Conservation (phyloP, 2,329 filamentous ascomycete genomes). For the Myotisia sp. region DNA sequence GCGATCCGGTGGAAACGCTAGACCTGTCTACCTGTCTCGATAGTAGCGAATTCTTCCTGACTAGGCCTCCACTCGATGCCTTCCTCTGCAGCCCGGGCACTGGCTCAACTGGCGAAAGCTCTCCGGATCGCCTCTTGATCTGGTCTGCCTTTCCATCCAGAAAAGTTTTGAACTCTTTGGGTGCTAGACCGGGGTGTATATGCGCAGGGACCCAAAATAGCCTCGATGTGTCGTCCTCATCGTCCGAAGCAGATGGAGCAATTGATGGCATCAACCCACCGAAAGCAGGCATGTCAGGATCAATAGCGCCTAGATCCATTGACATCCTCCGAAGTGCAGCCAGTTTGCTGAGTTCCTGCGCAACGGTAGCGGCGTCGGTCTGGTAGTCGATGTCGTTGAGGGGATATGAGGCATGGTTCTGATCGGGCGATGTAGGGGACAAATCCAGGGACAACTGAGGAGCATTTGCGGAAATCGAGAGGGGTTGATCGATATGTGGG, state of each 20-base stretch:
- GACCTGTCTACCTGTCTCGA: constrained; percentile 77
- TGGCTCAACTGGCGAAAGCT: constrained; percentile 48
- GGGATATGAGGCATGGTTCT: constrained; percentile 49
- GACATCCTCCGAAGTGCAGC: constrained; percentile 85
- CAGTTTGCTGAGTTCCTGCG: constrained; percentile 81
- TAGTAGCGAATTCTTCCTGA: constrained; percentile 88
- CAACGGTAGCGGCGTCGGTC: constrained; percentile 74
- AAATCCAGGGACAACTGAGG: constrained; percentile 39
- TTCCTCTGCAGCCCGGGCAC: constrained; percentile 39
- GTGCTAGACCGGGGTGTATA: constrained; percentile 85
- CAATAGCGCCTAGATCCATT: constrained; percentile 64
- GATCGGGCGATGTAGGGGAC: constrained; percentile 39
- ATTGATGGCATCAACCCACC: constrained; percentile 29
- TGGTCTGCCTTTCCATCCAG: constrained; percentile 84
- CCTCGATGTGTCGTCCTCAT: constrained; percentile 76
- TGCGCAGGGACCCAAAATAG: constrained; percentile 92
- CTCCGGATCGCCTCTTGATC: constrained; percentile 71
- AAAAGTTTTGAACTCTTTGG: constrained; percentile 92
- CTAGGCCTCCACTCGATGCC: constrained; percentile 45
- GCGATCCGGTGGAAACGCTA: constrained; percentile 22
- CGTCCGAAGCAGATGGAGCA: constrained; percentile 34
- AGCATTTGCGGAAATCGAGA: constrained; percentile 20
- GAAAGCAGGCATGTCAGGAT: constrained; percentile 41
- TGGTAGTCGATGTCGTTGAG: constrained; percentile 81
- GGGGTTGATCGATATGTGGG: too few relatives aligned